Conservation (phyloP, 116 monocot species). For the Iris pallida region DNA sequence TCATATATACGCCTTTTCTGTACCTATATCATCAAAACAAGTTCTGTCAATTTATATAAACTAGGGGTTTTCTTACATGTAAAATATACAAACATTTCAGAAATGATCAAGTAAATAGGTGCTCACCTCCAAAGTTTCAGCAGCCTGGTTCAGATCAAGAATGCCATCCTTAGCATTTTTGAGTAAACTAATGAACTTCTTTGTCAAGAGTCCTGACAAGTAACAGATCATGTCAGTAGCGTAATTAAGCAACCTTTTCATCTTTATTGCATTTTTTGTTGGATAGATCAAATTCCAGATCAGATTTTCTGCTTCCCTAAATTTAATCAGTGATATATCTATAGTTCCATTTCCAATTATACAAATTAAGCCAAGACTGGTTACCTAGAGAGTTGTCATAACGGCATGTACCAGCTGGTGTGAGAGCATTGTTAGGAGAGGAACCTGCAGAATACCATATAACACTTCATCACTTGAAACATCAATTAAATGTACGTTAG, state of each 20-base stretch:
- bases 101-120: not conserved
- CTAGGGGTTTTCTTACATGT: too few relatives aligned
- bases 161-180: slow-evolving; percentile 31
- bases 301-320: too few relatives aligned
- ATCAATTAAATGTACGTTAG: too few relatives aligned
- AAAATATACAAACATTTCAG: not conserved
- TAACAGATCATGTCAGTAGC: not conserved
- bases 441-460: slow-evolving; percentile 16
- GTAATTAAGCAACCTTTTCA: not conserved
- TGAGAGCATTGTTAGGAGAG: slow-evolving; percentile 33
- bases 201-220: slow-evolving; percentile 26
- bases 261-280: not conserved
- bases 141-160: slow-evolving; percentile 43
- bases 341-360: too few relatives aligned
- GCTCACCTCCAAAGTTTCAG: slow-evolving; percentile 30
- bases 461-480: too few relatives aligned
- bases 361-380: too few relatives aligned
- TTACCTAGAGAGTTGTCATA: slow-evolving; percentile 62
- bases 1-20: slow-evolving; percentile 58
- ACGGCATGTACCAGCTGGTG: slow-evolving; percentile 41
- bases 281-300: too few relatives aligned
- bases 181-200: slow-evolving; percentile 29
- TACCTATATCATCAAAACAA: slow-evolving; percentile 26
- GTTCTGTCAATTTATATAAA: not conserved
- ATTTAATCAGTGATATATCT: too few relatives aligned